Evolutionary conservation across 371 early-diverging fungal species (phyloP), one percentile per base, ranked within the genome.

Genomic region (Homolaphlyctis polyrhiza): DNA sequence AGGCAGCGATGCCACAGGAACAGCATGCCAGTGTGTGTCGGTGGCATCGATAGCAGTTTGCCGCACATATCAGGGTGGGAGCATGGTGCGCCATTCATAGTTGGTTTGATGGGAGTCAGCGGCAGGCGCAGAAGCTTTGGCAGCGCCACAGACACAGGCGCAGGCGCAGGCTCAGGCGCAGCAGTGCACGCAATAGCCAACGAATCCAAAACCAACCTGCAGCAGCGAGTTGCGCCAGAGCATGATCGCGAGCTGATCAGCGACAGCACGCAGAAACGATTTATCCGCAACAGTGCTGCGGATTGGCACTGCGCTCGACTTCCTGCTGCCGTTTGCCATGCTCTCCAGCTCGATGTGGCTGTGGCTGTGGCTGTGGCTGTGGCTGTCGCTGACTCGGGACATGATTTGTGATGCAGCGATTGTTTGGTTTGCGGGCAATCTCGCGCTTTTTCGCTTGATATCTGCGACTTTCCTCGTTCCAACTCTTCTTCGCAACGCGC

Each of bases 171-270:
- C 39, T 11, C 11, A 39, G 11, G 18, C 11, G 11, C 39, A 39
- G 33, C 11, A 4, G n/a, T 13, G 33, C 1, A n/a, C 47, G 14
- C 49, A 87, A n/a, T n/a, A n/a, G n/a, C n/a, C n/a, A n/a, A n/a
- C n/a, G n/a, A n/a, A n/a, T n/a, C n/a, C n/a, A n/a, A n/a, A n/a
- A n/a, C n/a, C n/a, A n/a, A n/a, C 86, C 81, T 83, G 86, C 51
- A 88, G 73, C 28, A 76, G 77, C 25, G 80, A 74, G 72, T 88
- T 88, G 57, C 86, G 69, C 75, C 79, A 81, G 34, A 86, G 67
- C 86, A 88, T 86, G 58, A 86, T 80, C 47, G 67, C 47, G 55
- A 88, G 73, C 71, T 88, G 88, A 48, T 68, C 68, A 27, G 35
- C 27, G 43, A 64, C 65, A 3, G 63, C 39, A 6, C 29, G 14